phyloP scores from a whole-genome alignment of 2,329 filamentous ascomycete genomes.

The Xylariales sp. region DNA sequence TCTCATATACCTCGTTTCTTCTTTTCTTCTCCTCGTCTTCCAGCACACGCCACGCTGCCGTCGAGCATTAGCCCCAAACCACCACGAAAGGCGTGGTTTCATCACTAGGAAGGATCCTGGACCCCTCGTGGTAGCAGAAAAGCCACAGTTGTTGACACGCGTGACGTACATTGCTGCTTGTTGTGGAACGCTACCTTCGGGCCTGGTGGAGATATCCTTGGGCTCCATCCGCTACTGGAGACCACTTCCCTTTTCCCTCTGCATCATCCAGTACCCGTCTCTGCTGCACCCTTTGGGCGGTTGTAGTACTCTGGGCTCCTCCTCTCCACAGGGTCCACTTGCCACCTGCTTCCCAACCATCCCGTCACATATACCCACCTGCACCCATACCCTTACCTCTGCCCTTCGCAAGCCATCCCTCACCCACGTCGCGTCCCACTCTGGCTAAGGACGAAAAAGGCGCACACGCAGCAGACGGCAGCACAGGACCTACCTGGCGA shows the following conservation, averaged over 20 bases:
- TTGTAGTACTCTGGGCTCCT: no score
- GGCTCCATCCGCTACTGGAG: conserved; percentile 1
- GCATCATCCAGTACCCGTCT: background rate
- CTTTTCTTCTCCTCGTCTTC: conserved; percentile 11
- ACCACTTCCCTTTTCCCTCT: background rate
- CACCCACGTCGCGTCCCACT: background rate
- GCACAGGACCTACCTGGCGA: conserved; percentile 9
- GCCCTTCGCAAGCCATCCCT: background rate
- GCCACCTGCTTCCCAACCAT: conserved; percentile 7
- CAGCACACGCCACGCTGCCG: no score
- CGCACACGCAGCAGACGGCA: conserved; percentile 4
- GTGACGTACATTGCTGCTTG: conserved; percentile 10
- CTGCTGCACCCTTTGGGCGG: background rate
- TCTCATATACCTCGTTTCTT: conserved; percentile 9
- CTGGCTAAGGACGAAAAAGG: conserved; percentile 1
- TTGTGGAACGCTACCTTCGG: conserved; percentile 8
- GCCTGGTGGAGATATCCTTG: conserved; percentile 4
- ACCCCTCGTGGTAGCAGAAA: conserved; percentile 4
- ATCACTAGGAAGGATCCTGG: conserved; percentile 9
- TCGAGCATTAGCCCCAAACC: conserved; percentile 8
- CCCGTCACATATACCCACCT: no score
- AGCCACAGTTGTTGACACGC: conserved; percentile 8
- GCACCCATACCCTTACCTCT: background rate
- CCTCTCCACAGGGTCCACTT: conserved; percentile 2
- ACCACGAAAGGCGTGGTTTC: conserved; percentile 10